Conservation (phyloP, 2,329 filamentous ascomycete species). For the Piedraia hortae region DNA sequence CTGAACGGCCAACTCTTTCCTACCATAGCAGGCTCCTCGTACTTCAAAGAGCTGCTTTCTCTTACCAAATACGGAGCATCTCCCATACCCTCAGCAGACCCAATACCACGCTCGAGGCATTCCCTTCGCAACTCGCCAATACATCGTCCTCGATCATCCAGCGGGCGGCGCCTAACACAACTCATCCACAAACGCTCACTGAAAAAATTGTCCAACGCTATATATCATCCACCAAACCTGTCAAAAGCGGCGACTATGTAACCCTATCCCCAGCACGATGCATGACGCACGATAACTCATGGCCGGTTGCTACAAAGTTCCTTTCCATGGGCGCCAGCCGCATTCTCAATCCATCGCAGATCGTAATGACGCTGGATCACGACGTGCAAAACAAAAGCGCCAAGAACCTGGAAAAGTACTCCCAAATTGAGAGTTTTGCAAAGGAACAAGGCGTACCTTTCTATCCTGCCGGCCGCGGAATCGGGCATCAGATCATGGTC, state of each 20-base stretch:
- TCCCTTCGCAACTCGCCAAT: conserved; percentile 35
- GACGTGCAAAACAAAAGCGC: conserved; percentile 65
- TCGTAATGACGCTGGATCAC: conserved; percentile 67
- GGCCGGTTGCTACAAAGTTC: conserved; percentile 51
- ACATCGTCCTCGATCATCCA: conserved; percentile 46
- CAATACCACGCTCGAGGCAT: conserved; percentile 28
- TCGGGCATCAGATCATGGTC: conserved; percentile 80
- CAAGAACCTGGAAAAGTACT: conserved; percentile 58
- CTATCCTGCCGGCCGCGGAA: conserved; percentile 50
- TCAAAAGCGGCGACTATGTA: conserved; percentile 62
- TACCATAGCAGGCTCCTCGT: no score
- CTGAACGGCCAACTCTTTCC: no score
- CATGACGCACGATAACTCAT: conserved; percentile 74
- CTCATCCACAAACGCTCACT: conserved; percentile 64
- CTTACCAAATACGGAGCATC: no score
- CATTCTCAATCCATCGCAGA: conserved; percentile 41
- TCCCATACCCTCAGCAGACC: no score
- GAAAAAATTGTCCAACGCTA: conserved; percentile 81
- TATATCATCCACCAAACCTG: conserved; percentile 44
- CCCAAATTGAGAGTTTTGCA: conserved; percentile 58
- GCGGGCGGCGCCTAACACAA: conserved; percentile 13
- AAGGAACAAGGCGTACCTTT: conserved; percentile 48
- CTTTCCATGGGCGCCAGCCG: conserved; percentile 55
- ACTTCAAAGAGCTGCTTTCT: no score
- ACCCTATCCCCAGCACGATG: conserved; percentile 41